These are phyloP conservation scores for Delphinella strobiligena DNA, from an alignment of 2,329 filamentous ascomycete genomes.

Conservation along the genomic window DNA sequence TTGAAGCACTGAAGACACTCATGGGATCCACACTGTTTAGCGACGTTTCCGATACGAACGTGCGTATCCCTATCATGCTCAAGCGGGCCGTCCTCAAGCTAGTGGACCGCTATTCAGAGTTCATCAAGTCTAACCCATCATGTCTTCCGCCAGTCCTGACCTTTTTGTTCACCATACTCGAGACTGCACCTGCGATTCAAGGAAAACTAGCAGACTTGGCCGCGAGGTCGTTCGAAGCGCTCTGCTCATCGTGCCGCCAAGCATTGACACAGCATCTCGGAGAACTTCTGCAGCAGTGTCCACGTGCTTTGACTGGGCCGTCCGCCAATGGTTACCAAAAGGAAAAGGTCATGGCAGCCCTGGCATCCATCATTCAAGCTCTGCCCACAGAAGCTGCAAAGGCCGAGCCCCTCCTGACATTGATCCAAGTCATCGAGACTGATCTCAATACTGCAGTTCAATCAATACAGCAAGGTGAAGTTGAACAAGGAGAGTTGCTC, in stretches of 20 bases:
- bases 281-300: slow-evolving; percentile 61
- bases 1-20: slow-evolving; percentile 43
- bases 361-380: slow-evolving; percentile 65
- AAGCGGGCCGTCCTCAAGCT: slow-evolving; percentile 57
- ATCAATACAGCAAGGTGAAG: slow-evolving; percentile 20
- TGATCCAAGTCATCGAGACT: slow-evolving; percentile 49
- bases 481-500: slow-evolving; percentile 30
- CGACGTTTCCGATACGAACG: slow-evolving; percentile 31
- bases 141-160: slow-evolving; percentile 60
- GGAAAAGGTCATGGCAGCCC: slow-evolving; percentile 61
- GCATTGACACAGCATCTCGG: slow-evolving; percentile 55
- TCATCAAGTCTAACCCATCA: slow-evolving; percentile 58
- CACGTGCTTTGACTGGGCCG: slow-evolving; percentile 46
- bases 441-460: slow-evolving; percentile 41
- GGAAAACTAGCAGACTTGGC: slow-evolving; percentile 52
- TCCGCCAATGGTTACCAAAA: slow-evolving; percentile 57
- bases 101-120: slow-evolving; percentile 62
- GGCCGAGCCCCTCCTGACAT: slow-evolving; percentile 40
- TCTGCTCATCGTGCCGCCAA: slow-evolving; percentile 64
- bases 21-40: slow-evolving; percentile 51
- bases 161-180: slow-evolving; percentile 60
- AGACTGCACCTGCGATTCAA: slow-evolving; percentile 28
- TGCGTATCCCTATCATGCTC: slow-evolving; percentile 47
- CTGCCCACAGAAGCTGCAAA: slow-evolving; percentile 47
- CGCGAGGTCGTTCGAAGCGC: slow-evolving; percentile 59